Conservation (phyloP, 2,329 filamentous ascomycete species). For the Aspergillus melleus region DNA sequence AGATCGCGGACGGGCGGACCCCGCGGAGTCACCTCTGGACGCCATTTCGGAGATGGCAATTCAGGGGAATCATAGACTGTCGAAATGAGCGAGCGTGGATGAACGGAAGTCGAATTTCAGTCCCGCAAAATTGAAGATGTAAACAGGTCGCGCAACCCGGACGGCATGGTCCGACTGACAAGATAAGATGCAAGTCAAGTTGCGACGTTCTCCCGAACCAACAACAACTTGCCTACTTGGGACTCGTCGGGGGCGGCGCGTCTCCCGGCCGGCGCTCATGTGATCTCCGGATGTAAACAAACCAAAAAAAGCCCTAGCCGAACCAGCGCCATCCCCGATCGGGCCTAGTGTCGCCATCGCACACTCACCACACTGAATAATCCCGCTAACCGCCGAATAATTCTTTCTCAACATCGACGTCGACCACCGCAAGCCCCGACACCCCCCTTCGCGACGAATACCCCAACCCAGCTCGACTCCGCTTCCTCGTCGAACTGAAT, state of each 20-base stretch:
- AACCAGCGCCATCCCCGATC: slow-evolving; percentile 28
- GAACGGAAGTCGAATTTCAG: background rate
- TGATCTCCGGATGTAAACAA: slow-evolving; percentile 44
- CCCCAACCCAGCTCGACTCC: slow-evolving; percentile 37
- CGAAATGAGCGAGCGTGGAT: too few relatives aligned
- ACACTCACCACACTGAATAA: slow-evolving; percentile 41
- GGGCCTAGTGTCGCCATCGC: slow-evolving; percentile 32
- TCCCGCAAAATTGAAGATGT: too few relatives aligned
- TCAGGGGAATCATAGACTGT: slow-evolving; percentile 15
- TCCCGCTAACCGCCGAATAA: slow-evolving; percentile 34
- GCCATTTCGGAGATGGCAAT: slow-evolving; percentile 27
- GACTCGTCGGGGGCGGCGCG: slow-evolving; percentile 24
- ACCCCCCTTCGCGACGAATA: slow-evolving; percentile 35
- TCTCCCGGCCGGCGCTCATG: slow-evolving; percentile 29
- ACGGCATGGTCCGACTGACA: background rate
- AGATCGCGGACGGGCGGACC: slow-evolving; percentile 41
- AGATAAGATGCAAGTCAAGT: background rate
- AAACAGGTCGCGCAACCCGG: background rate
- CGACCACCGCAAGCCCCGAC: slow-evolving; percentile 34
- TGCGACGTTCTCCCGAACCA: background rate
- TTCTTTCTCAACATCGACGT: slow-evolving; percentile 45
- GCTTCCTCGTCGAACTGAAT: slow-evolving; percentile 48
- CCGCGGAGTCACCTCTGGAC: slow-evolving; percentile 36
- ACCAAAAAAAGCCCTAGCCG: slow-evolving; percentile 44
- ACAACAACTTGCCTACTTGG: background rate